Conservation (phyloP, 1,284 basidiomycete species). For the Ustilago lituana region DNA sequence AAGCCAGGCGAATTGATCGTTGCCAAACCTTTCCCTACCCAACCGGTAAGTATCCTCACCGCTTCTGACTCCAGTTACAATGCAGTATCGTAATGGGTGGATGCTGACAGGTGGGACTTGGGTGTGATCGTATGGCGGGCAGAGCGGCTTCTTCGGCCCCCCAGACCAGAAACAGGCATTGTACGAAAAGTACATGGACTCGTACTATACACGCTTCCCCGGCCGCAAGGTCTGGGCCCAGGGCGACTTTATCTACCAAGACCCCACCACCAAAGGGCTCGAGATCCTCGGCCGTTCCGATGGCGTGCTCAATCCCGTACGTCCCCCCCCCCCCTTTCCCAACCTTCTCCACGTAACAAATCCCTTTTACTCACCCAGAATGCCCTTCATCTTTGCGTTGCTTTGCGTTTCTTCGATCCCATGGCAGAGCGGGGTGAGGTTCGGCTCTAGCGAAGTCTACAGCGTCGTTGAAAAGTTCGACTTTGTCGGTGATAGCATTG, state of each 20-base stretch:
- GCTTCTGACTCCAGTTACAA: no score
- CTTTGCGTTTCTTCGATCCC: no score
- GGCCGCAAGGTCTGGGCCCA: constrained; percentile 52
- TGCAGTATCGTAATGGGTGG: no score
- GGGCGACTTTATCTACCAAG: constrained; percentile 53
- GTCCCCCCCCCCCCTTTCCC: background rate
- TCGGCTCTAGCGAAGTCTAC: constrained; percentile 85
- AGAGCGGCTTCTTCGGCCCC: constrained; percentile 43
- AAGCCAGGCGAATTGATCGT: constrained; percentile 64
- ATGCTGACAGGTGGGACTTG: no score
- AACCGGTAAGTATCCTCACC: constrained; percentile 55
- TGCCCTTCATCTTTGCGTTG: no score
- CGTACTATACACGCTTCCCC: constrained; percentile 63
- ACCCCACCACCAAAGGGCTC: constrained; percentile 72
- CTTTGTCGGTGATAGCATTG: constrained; percentile 62
- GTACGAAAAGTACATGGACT: constrained; percentile 64
- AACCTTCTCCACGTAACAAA: no score
- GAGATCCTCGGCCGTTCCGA: constrained; percentile 76
- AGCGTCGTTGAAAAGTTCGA: constrained; percentile 73
- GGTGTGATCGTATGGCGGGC: no score
- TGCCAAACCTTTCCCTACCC: constrained; percentile 64
- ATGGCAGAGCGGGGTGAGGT: constrained; percentile 75
- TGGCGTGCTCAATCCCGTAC: constrained; percentile 71
- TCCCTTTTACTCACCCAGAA: no score
- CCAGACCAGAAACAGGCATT: constrained; percentile 51